Conservation (phyloP, 129 eudicot genomes). For the Chrysanthemum lavandulifolium region DNA sequence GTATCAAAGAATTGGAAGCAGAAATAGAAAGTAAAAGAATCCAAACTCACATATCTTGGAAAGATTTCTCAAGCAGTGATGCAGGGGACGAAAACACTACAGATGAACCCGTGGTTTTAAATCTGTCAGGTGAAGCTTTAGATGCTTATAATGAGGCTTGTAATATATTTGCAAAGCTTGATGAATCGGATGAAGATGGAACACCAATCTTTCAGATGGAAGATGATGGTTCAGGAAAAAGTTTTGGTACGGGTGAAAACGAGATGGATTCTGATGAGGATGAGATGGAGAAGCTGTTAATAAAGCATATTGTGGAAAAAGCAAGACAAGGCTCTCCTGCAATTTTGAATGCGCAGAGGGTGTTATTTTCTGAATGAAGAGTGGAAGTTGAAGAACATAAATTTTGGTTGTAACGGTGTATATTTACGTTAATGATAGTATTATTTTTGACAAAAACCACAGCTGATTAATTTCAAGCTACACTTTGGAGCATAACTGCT, state of each 20-base stretch:
- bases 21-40: constrained; percentile 40
- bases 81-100: constrained; percentile 18
- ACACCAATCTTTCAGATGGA: neutral
- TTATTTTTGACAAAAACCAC: too few species aligned
- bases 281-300: constrained; percentile 71
- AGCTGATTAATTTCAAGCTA: too few species aligned
- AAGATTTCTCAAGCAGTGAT: constrained; percentile 38
- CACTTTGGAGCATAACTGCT: too few species aligned
- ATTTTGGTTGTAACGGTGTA: constrained; percentile 20
- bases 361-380: constrained; percentile 41
- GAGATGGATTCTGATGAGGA: constrained; percentile 36
- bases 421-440: constrained; percentile 7
- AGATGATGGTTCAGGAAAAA: neutral
- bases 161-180: constrained; percentile 48
- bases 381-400: neutral
- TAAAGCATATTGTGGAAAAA: constrained; percentile 76
- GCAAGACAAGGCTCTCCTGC: constrained; percentile 83
- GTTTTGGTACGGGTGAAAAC: neutral
- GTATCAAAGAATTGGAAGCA: constrained; percentile 71
- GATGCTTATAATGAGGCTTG: constrained; percentile 77
- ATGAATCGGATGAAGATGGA: constrained; percentile 48
- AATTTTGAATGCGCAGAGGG: constrained; percentile 62
- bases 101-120: constrained; percentile 58
- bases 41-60: constrained; percentile 31
- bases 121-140: constrained; percentile 70